Evolutionary conservation across 495 filamentous ascomycete species (phyloP), one percentile per base, ranked within the genome.

Genomic region (Xylaria venustula): DNA sequence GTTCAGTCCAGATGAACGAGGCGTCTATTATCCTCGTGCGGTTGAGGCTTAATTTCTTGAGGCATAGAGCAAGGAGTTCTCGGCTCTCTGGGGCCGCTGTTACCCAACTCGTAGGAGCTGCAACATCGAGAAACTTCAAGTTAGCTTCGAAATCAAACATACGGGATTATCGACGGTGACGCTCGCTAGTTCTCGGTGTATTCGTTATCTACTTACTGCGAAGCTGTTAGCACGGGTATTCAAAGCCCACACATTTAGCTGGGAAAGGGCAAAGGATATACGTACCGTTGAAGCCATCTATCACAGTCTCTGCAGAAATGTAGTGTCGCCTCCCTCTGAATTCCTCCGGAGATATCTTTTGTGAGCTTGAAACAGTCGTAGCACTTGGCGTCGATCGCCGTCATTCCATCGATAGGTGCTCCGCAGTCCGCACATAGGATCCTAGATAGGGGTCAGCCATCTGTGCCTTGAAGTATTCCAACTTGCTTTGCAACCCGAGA

Each of bases 1-100:
- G 94, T 75, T 98, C 94, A 2, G 94, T 98, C 94, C 94, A 98
- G 64, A 97, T 91, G 71, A 98, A 98, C 67, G 85, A 89, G 36
- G 94, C 94, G 67, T 98, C 94, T 69, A 94, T 91, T 62, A 98
- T 92, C 42, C 94, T 81, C 55, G 95, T 90, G 77, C 91, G 94
- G 66, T 84, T 81, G 56, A 98, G 74, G 40, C 93, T 92, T 57
- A 98, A 73, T 67, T 89, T 90, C 67, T 89, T 83, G 54, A 98
- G 76, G 77, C 94, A 98, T 28, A 97, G 73, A 11, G 94, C 93
- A 25, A 98, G 79, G 44, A 98, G 77, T 73, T 97, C 94, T 73
- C 91, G 85, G 22, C 90, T 94, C 72, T 98, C 94, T 34, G 82
- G 90, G 7, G 82, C 73, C 4, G 93, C 93, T 9, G 85, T 82